Base-by-base conservation (phyloP, 2,329 filamentous ascomycete species). In the Oidium heveae region DNA sequence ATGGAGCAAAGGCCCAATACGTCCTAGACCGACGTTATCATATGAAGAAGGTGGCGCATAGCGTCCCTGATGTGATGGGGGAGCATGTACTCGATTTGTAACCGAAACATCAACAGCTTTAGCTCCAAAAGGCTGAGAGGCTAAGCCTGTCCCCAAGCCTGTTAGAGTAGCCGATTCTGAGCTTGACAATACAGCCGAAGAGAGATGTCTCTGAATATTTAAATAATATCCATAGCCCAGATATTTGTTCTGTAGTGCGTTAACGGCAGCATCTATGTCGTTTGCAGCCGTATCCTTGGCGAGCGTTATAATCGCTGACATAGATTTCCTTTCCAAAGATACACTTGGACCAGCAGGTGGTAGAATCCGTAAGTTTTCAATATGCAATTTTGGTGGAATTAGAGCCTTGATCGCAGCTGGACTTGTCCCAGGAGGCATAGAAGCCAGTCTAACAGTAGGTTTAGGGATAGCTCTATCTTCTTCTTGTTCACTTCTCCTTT, bases 191-290 rank as follows among this genome's bases (percentile, higher is more conserved):
- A 81, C 73, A 28, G 74, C 79, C 2, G 86, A 93, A 0, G 86
- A 93, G 4, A 94, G 73, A 68, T 93, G 84, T 10, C 86, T 74
- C 57, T 88, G 85, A 47, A 94, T 73, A 7, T 77, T 82, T 1
- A 95, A 71, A 66, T 88, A 82, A 68, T 82, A 86, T 5, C 88
- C 88, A 64, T 79, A 86, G 16, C 88, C 88, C 16, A 94, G 70
- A 64, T 95, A 94, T 59, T 75, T 79, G 59, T 91, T 87, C 63
- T 93, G 85, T 34, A 94, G 69, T 3, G 76, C 69, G 63, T 80
- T 89, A 54, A 94, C 84, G 0, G 81, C 76, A 4, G 77, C 74
- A 62, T 95, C 87, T 54, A 95, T 88, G 55, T 93, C 85, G 24
- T 80, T 83, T 0, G 82, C 83, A 0, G 86, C 77, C 0, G 86